These are phyloP conservation scores for Capsicum rhomboideum DNA, from an alignment of 257 asterid species.

Conservation along the genomic window DNA sequence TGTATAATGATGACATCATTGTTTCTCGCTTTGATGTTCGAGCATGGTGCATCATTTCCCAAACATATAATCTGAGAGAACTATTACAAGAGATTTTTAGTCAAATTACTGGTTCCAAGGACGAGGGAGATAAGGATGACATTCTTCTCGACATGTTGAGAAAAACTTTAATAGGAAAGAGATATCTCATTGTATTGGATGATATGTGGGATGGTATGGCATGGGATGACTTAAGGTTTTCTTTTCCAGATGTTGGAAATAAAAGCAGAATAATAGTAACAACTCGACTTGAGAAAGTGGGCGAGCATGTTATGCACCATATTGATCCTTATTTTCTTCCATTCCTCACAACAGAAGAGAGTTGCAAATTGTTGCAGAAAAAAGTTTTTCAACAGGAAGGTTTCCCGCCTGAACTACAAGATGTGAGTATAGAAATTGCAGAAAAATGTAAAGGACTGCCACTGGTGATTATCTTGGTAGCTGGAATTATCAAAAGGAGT, in stretches of 20 bases:
- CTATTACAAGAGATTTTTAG: background rate
- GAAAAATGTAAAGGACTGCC: conserved; percentile 1
- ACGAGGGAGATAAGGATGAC: background rate
- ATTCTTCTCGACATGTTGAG: background rate
- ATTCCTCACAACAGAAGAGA: background rate
- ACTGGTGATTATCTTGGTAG: background rate
- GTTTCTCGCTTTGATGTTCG: background rate
- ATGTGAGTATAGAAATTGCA: background rate
- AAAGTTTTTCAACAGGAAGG: background rate
- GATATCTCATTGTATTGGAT: conserved; percentile 4
- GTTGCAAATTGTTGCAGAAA: background rate
- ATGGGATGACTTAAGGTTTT: background rate
- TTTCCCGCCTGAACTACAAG: background rate
- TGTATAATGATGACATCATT: background rate
- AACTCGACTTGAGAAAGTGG: background rate
- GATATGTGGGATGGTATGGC: conserved; percentile 2
- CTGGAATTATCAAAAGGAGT: background rate
- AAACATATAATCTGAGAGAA: background rate
- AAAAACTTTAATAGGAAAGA: background rate
- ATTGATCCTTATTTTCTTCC: background rate
- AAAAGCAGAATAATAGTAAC: background rate
- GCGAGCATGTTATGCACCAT: background rate
- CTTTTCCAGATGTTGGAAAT: background rate
- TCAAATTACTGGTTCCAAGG: background rate
- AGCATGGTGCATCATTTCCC: background rate